phyloP scores from a whole-genome alignment of 768 basidiomycete species.

The Boletus rubescentipes region DNA sequence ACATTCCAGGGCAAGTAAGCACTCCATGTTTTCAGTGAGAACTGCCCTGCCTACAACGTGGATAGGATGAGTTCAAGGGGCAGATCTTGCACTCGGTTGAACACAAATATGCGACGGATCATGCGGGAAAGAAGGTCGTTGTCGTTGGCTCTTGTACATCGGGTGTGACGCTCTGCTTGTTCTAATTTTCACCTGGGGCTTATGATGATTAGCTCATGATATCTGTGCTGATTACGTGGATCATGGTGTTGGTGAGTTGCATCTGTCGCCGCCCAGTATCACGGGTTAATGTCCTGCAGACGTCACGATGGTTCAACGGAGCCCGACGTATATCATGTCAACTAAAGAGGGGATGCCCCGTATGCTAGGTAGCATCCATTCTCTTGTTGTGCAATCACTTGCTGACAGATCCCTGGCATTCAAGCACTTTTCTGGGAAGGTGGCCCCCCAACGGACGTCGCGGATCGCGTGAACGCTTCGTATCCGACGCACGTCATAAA shows the following conservation, averaged over 20 bases:
- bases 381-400: slow-evolving; percentile 15
- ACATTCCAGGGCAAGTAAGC: slow-evolving; percentile 44
- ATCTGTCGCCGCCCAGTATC: not conserved
- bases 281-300: slow-evolving; percentile 26
- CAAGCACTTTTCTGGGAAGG: slow-evolving; percentile 44
- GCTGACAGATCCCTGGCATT: not conserved
- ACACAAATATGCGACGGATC: slow-evolving; percentile 55
- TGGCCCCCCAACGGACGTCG: slow-evolving; percentile 48
- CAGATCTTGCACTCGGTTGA: slow-evolving; percentile 56
- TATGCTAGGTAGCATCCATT: slow-evolving; percentile 11
- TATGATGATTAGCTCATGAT: slow-evolving; percentile 41
- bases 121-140: slow-evolving; percentile 66
- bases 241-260: slow-evolving; percentile 43
- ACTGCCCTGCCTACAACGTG: not conserved
- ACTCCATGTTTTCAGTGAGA: not conserved
- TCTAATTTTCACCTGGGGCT: not conserved
- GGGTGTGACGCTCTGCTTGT: slow-evolving; percentile 34
- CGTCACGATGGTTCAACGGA: slow-evolving; percentile 50
- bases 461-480: slow-evolving; percentile 52
- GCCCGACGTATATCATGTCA: slow-evolving; percentile 54
- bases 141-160: slow-evolving; percentile 69
- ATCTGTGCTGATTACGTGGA: slow-evolving; percentile 47
- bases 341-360: slow-evolving; percentile 39
- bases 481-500: slow-evolving; percentile 37
- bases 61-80: slow-evolving; percentile 60